Evolutionary conservation across 768 basidiomycete genomes (phyloP).

Genomic region (Boletus reticulatus): DNA sequence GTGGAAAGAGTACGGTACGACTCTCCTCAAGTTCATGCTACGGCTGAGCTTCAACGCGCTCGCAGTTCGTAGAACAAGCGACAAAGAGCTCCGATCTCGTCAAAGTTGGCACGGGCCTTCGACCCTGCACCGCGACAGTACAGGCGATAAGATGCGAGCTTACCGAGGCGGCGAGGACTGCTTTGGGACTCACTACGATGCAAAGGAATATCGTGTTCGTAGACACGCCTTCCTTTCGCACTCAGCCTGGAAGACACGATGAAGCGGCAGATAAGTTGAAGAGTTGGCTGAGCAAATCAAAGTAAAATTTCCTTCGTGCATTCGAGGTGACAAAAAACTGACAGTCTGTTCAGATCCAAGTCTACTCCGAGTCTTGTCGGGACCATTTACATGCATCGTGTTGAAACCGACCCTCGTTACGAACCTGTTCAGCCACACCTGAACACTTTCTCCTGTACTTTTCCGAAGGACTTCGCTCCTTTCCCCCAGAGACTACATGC

Average conservation of each 20-base stretch:
- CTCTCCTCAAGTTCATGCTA: not conserved
- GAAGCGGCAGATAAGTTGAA: not conserved
- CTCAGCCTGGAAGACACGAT: not conserved
- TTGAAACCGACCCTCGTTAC: not conserved
- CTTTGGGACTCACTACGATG: not conserved
- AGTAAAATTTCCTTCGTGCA: not conserved
- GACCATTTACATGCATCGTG: constrained; percentile 15
- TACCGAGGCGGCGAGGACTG: not conserved
- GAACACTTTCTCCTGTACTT: constrained; percentile 1
- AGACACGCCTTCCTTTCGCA: constrained; percentile 21
- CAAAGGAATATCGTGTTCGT: constrained; percentile 18
- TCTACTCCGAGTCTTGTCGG: constrained; percentile 1
- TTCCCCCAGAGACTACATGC: constrained; percentile 1
- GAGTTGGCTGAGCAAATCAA: constrained; percentile 5
- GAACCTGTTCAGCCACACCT: constrained; percentile 1
- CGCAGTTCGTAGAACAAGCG: constrained; percentile 10
- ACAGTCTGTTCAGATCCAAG: constrained; percentile 3
- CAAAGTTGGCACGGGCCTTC: not conserved
- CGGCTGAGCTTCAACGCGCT: not conserved
- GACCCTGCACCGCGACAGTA: not conserved
- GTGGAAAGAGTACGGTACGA: constrained; percentile 21
- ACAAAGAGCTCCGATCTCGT: not conserved
- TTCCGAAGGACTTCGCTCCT: constrained; percentile 1
- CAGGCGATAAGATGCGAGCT: constrained; percentile 16
- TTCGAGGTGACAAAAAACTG: not conserved